Conservation (phyloP, 208 protist species). For the Wallacemonas sp. region DNA sequence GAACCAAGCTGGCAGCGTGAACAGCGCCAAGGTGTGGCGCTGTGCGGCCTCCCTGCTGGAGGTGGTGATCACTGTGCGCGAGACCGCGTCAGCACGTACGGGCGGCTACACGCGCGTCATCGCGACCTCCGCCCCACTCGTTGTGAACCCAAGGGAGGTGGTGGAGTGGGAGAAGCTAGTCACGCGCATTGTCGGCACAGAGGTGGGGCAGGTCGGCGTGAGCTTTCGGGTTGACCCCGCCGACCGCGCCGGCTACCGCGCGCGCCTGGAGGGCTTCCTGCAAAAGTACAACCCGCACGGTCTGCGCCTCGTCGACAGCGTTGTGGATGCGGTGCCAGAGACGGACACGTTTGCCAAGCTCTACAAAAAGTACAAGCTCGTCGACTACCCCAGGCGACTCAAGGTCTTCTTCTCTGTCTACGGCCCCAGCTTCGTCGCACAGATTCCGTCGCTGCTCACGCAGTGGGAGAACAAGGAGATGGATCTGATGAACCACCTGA, state of each 20-base stretch:
- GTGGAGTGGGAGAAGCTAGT: slow-evolving; percentile 64
- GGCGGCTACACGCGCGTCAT: slow-evolving; percentile 29
- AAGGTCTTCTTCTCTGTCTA: slow-evolving; percentile 66
- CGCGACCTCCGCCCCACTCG: slow-evolving; percentile 38
- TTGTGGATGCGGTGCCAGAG: slow-evolving; percentile 64
- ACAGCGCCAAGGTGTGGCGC: slow-evolving; percentile 50
- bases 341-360: slow-evolving; percentile 82
- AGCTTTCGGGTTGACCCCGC: slow-evolving; percentile 59
- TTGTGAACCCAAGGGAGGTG: slow-evolving; percentile 46
- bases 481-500: slow-evolving; percentile 74
- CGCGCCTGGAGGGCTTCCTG: slow-evolving; percentile 61
- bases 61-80: slow-evolving; percentile 57
- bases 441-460: slow-evolving; percentile 48
- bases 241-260: slow-evolving; percentile 53
- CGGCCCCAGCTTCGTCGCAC: slow-evolving; percentile 43
- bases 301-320: slow-evolving; percentile 54
- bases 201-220: slow-evolving; percentile 77
- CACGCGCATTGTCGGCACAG: slow-evolving; percentile 65
- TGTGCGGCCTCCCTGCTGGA: slow-evolving; percentile 36
- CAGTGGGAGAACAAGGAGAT: slow-evolving; percentile 78
- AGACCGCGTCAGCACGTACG: slow-evolving; percentile 17
- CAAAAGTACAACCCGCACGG: slow-evolving; percentile 60
- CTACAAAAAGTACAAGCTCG: slow-evolving; percentile 64
- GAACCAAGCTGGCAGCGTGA: slow-evolving; percentile 11
- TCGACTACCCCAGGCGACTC: slow-evolving; percentile 64